These are phyloP conservation scores for Basidioascus undulatus DNA, from an alignment of 768 basidiomycete species.

Conservation along the genomic window DNA sequence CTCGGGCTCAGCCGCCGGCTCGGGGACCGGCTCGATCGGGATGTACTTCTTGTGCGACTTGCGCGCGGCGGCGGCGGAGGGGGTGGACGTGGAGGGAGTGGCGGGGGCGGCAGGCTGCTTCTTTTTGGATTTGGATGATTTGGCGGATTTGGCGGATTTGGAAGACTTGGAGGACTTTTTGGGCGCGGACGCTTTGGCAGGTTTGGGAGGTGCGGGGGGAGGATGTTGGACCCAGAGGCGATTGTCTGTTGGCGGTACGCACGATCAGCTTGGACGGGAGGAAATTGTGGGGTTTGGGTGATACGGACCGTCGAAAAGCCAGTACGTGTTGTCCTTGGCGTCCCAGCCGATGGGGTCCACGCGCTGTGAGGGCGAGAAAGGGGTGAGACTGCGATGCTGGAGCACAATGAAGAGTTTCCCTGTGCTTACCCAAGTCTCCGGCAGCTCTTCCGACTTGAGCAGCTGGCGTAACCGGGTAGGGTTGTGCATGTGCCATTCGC, in stretches of 20 bases:
- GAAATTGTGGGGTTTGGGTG: background rate
- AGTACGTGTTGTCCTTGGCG: conserved; percentile 18
- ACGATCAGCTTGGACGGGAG: background rate
- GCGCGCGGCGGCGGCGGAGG: background rate
- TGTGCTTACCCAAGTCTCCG: conserved; percentile 13
- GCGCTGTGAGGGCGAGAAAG: conserved; percentile 9
- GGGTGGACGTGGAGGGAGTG: background rate
- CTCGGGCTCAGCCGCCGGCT: no score
- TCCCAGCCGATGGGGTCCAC: conserved; percentile 20
- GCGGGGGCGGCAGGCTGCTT: conserved; percentile 10
- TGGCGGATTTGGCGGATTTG: no score
- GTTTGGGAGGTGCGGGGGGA: conserved; percentile 11
- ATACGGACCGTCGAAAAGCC: conserved; percentile 18
- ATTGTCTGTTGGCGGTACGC: conserved; percentile 12
- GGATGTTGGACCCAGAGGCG: conserved; percentile 18
- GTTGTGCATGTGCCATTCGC: conserved; percentile 19
- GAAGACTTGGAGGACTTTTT: no score
- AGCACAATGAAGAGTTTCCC: background rate
- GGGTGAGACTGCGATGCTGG: background rate
- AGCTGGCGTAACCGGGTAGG: conserved; percentile 16
- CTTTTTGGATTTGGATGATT: no score
- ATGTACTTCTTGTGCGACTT: conserved; percentile 10
- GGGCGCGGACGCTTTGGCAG: conserved; percentile 2
- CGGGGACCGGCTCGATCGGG: no score
- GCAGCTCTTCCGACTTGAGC: conserved; percentile 16